Conservation (phyloP, 331 rosid genomes). For the Quercus phellos region DNA sequence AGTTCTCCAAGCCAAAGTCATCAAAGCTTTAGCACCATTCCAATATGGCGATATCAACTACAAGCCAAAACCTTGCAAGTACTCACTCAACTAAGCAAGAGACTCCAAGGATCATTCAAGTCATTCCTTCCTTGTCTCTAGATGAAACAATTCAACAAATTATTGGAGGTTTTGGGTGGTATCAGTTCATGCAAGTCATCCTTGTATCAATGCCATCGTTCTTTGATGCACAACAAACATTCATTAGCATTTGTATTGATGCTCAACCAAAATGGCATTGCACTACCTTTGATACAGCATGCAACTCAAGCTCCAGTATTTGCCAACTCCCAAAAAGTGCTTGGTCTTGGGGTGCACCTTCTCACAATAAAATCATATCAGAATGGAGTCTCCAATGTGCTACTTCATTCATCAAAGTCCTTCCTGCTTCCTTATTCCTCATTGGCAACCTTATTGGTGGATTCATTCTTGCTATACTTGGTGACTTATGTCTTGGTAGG, state of each 20-base stretch:
- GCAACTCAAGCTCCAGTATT: slow-evolving; percentile 24
- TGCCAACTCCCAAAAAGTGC: slow-evolving; percentile 21
- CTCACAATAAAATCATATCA: not conserved
- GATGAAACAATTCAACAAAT: too few relatives aligned
- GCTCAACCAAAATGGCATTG: slow-evolving; percentile 39
- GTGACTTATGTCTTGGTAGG: slow-evolving; percentile 7
- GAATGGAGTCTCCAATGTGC: slow-evolving; percentile 17
- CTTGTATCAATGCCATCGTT: too few relatives aligned
- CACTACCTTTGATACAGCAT: not conserved
- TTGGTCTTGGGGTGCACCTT: slow-evolving; percentile 17
- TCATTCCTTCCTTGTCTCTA: too few relatives aligned
- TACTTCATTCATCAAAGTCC: not conserved
- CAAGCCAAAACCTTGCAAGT: too few relatives aligned
- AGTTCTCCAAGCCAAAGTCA: too few relatives aligned
- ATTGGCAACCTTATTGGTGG: not conserved
- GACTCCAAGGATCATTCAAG: not conserved
- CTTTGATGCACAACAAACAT: not conserved
- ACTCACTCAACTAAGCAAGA: not conserved
- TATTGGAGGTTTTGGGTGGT: too few relatives aligned
- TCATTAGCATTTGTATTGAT: slow-evolving; percentile 29
- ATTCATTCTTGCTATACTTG: not conserved
- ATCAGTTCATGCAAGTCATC: too few relatives aligned
- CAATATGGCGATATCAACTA: too few relatives aligned
- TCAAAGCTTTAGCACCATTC: too few relatives aligned
- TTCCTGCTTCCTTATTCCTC: slow-evolving; percentile 20